phyloP scores from a whole-genome alignment of 441 rosid species.

The Mallotus japonicus region DNA sequence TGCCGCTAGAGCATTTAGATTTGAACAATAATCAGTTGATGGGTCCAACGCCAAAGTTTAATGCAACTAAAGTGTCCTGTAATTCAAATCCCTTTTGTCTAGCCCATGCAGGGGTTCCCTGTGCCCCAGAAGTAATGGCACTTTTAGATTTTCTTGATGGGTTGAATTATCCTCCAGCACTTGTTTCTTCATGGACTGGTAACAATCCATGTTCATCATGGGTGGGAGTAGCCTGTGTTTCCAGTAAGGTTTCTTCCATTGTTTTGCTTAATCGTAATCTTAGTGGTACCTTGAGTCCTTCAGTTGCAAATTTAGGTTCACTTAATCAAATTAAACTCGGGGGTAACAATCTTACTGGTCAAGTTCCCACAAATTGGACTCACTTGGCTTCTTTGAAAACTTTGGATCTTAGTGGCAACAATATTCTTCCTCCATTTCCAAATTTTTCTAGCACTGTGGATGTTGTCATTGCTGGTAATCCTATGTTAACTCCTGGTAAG shows the following conservation, averaged over 20 bases:
- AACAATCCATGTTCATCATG: conserved; percentile 63
- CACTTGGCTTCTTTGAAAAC: conserved; percentile 42
- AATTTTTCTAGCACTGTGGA: conserved; percentile 35
- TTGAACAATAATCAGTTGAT: conserved; percentile 64
- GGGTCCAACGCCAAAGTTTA: conserved; percentile 67
- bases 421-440: conserved; percentile 59
- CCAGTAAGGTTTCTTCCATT: conserved; percentile 34
- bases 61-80: conserved; percentile 35
- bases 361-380: conserved; percentile 58
- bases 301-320: conserved; percentile 46
- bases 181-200: conserved; percentile 56
- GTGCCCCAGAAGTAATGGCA: conserved; percentile 56
- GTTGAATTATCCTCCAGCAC: conserved; percentile 52
- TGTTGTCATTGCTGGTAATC: conserved; percentile 42
- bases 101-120: conserved; percentile 38
- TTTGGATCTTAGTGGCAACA: conserved; percentile 55
- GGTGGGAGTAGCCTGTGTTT: conserved; percentile 48
- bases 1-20: conserved; percentile 47
- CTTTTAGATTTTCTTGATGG: conserved; percentile 56
- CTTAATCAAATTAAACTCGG: conserved; percentile 43
- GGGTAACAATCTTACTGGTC: conserved; percentile 47
- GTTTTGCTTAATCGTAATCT: conserved; percentile 49
- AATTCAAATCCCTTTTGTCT: conserved; percentile 53
- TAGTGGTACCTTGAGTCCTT: conserved; percentile 61
- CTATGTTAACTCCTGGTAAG: conserved; percentile 26